Evolutionary conservation across 2,329 filamentous ascomycete species (phyloP).

Genomic region (Phialophora chinensis): DNA sequence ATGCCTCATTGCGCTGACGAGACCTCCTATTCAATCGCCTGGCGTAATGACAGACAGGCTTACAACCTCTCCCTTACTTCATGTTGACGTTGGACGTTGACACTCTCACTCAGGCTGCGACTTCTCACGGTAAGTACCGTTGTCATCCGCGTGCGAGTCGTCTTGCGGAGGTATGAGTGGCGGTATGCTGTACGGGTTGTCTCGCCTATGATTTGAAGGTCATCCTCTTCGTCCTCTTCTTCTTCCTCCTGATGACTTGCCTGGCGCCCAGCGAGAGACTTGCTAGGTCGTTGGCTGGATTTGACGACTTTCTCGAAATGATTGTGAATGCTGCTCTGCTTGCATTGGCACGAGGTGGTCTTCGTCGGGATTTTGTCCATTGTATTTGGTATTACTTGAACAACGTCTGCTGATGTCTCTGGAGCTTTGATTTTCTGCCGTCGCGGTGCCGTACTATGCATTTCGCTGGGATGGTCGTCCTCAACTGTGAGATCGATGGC

Average conservation of each 20-base stretch:
- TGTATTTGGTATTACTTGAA: not conserved
- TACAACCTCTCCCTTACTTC: not conserved
- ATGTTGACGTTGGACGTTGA: not conserved
- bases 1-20: not conserved
- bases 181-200: not conserved
- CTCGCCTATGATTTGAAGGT: slow-evolving; percentile 17
- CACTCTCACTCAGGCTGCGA: slow-evolving; percentile 21
- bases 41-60: not conserved
- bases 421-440: not conserved
- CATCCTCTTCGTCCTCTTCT: slow-evolving; percentile 8
- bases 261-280: not conserved
- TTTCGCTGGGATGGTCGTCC: not conserved
- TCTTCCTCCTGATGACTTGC: not conserved
- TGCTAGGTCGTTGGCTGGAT: not conserved
- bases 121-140: slow-evolving; percentile 19
- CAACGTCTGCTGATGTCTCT: not conserved
- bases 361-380: not conserved
- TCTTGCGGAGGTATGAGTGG: not conserved
- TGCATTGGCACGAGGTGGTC: not conserved
- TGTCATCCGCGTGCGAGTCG: not conserved
- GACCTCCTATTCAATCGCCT: not conserved
- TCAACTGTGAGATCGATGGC: not conserved
- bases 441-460: not conserved
- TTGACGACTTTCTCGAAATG: not conserved
- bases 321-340: not conserved